Percentiles rank a stretch among this genome's conserved stretches.
Conservation (phyloP, 148 eudicot genomes). For the Silene uniflora region DNA sequence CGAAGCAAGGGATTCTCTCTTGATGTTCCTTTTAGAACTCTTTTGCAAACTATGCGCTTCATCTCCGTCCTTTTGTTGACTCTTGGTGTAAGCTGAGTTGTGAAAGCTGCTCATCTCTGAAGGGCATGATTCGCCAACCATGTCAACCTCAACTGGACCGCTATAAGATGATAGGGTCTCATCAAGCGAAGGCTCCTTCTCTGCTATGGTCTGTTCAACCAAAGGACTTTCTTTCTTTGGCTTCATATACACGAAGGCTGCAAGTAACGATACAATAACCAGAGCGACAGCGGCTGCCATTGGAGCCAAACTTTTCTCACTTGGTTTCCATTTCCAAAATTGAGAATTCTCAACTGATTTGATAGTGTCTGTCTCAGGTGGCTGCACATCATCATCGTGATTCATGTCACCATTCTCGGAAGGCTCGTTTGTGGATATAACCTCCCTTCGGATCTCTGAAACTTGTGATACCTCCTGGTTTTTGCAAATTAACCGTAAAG, state of each 20-base stretch:
- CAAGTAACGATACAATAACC: constrained; percentile 28
- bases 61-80: constrained; percentile 20
- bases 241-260: constrained; percentile 27
- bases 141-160: constrained; percentile 44
- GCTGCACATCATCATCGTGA: background rate
- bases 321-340: constrained; percentile 8
- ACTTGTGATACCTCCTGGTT: background rate
- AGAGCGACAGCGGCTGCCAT: constrained; percentile 5
- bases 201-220: constrained; percentile 9
- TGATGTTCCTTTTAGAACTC: constrained; percentile 38
- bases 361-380: background rate
- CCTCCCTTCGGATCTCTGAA: constrained; percentile 6
- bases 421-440: background rate
- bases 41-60: constrained; percentile 59
- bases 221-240: constrained; percentile 15
- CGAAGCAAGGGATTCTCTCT: constrained; percentile 82
- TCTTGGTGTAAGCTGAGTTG: constrained; percentile 37
- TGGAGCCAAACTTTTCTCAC: constrained; percentile 12
- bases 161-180: constrained; percentile 20
- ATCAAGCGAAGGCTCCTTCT: constrained; percentile 16
- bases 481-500: background rate
- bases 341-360: constrained; percentile 4
- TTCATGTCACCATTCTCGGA: background rate
- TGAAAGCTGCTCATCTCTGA: constrained; percentile 76
- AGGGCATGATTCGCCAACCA: constrained; percentile 49